Base-by-base conservation (phyloP, 2,329 filamentous ascomycete species). In the Aspergillus sp. region DNA sequence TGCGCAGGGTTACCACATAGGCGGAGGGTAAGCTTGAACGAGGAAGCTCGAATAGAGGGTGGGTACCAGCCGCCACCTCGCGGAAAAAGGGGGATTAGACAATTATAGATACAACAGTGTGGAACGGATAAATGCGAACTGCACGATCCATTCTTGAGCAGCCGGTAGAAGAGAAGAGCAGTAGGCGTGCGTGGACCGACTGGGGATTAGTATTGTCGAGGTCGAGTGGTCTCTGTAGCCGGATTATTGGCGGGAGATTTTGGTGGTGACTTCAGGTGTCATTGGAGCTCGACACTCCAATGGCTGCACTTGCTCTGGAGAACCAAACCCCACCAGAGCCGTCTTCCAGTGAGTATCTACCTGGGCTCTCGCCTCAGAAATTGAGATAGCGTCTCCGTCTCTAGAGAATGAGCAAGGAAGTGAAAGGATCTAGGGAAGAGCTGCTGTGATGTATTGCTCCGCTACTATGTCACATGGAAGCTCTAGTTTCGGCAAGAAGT, bases 1-100 rank as follows among this genome's bases (percentile, higher is more conserved):
- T 52, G 64, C 64, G 68, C 64, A 60, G 61, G 55, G 64, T 73
- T 67, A 76, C 73, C 72, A 72, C 76, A 69, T 71, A 70, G 69
- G 66, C 65, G 61, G 62, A 67, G 61, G 63, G 60, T 58, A 61
- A 60, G 65, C 52, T 62, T 57, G 53, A 51, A 61, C 65, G 60
- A 65, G 59, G 48, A 59, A 64, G 59, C 58, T 65, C 57, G 65
- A 61, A 62, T 63, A 65, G 63, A 62, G 47, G 61, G 66, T 61
- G 65, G 64, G 60, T 62, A 57, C 65, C 62, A 64, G 65, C 65
- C 64, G 62, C 64, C 63, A 63, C 62, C 62, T 59, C 43, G 49
- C 28, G 34, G 30, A 49, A 60, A 22, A 52, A 46, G 38, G 59
- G 38, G 52, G 49, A 45, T 47, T 17, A 23, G 28, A 54, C 43